Conservation (phyloP, 495 filamentous ascomycete genomes). For the Trichoderma reesei region DNA sequence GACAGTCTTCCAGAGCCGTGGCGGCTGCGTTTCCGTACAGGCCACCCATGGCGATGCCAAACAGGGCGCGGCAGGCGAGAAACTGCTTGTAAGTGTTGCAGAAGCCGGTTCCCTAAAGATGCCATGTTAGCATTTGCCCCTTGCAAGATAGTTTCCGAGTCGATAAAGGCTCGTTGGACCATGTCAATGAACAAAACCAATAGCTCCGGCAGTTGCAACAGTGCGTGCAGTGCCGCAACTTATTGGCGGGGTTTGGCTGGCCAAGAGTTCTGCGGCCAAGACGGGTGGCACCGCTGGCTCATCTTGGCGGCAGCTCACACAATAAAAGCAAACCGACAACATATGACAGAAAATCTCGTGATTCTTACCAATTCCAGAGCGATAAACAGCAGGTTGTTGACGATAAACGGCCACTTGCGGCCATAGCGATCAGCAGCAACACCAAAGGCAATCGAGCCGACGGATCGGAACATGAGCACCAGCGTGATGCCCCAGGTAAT, state of each 20-base stretch:
- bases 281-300: slow-evolving; percentile 1
- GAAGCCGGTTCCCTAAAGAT: slow-evolving; percentile 59
- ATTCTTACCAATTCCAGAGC: slow-evolving; percentile 54
- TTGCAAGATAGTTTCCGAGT: not conserved
- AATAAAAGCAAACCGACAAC: not conserved
- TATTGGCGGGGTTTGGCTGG: not conserved
- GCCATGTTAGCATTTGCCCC: slow-evolving; percentile 14
- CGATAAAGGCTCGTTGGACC: not conserved
- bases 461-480: slow-evolving; percentile 69
- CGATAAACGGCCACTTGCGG: slow-evolving; percentile 78
- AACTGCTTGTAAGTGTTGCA: slow-evolving; percentile 69
- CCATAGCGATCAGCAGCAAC: slow-evolving; percentile 75
- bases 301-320: not conserved
- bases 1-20: slow-evolving; percentile 79
- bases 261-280: not conserved
- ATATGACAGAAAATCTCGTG: not conserved
- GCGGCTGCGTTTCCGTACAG: slow-evolving; percentile 82
- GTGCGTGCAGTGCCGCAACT: not conserved
- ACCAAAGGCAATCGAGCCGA: slow-evolving; percentile 66
- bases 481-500: slow-evolving; percentile 90
- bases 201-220: not conserved
- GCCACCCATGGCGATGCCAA: slow-evolving; percentile 83
- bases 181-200: not conserved
- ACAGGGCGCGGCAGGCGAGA: slow-evolving; percentile 71
- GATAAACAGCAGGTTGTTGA: slow-evolving; percentile 78